phyloP scores from a whole-genome alignment of 306 rosid genomes.

The Arachis stenosperma region DNA sequence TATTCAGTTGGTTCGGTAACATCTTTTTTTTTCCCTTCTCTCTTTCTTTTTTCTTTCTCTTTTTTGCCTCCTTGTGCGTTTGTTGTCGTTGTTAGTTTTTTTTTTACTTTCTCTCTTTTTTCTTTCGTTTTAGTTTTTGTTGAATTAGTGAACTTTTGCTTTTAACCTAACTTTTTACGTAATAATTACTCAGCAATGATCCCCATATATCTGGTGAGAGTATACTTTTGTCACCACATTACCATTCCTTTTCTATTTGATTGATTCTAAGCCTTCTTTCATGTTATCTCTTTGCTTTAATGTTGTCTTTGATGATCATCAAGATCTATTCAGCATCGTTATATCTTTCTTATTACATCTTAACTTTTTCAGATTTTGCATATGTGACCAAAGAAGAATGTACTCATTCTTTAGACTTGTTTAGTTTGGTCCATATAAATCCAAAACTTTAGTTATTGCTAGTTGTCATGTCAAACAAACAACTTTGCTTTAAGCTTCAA shows the following conservation, averaged over 20 bases:
- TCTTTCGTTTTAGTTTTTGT: too few relatives aligned
- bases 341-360: constrained; percentile 54
- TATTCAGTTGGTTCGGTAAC: constrained; percentile 13
- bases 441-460: constrained; percentile 36
- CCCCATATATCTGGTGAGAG: constrained; percentile 42
- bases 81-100: neutral
- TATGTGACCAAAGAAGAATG: constrained; percentile 44
- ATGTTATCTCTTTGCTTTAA: constrained; percentile 47
- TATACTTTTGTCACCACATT: constrained; percentile 45
- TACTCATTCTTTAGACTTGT: constrained; percentile 42
- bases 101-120: constrained; percentile 20
- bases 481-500: constrained; percentile 42
- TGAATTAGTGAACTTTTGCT: constrained; percentile 51
- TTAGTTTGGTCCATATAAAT: constrained; percentile 33
- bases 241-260: constrained; percentile 43
- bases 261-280: constrained; percentile 46
- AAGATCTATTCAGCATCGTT: constrained; percentile 41
- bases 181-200: constrained; percentile 67
- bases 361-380: constrained; percentile 46
- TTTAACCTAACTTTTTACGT: constrained; percentile 61
- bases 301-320: constrained; percentile 39
- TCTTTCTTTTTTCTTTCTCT: constrained; percentile 34
- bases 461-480: constrained; percentile 41
- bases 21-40: constrained; percentile 34
- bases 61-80: constrained; percentile 6